These are phyloP conservation scores for Asterochloris sp. DNA, from an alignment of 139 green algal genomes.

Conservation along the genomic window DNA sequence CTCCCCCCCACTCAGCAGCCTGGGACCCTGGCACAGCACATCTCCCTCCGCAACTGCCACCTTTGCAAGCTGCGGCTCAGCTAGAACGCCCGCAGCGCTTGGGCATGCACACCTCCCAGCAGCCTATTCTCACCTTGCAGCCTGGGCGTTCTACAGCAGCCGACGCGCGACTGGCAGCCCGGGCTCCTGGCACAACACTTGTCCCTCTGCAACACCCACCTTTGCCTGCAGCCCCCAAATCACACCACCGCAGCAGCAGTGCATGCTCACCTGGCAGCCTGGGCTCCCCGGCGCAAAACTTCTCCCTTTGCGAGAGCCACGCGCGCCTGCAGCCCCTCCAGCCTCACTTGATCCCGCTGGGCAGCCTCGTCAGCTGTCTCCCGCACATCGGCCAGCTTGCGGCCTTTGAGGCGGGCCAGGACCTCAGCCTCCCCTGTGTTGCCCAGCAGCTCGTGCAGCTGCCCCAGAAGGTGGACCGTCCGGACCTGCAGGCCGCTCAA, in stretches of 20 bases:
- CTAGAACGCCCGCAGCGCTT: too few species aligned
- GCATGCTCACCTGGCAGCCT: constrained; percentile 4
- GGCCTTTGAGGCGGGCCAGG: constrained; percentile 16
- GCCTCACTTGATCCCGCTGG: constrained; percentile 1
- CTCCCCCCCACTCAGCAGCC: too few species aligned
- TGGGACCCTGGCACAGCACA: too few species aligned
- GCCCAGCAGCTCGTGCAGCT: constrained; percentile 10
- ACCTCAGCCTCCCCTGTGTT: constrained; percentile 12
- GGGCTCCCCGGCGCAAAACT: not conserved
- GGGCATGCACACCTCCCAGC: too few species aligned
- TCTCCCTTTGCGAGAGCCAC: not conserved
- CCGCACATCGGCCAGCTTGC: constrained; percentile 27
- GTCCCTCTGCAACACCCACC: too few species aligned
- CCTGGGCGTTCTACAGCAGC: too few species aligned
- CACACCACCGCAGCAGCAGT: not conserved
- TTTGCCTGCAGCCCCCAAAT: not conserved
- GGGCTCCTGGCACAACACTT: too few species aligned
- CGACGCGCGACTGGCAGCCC: too few species aligned
- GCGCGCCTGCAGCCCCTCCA: constrained; percentile 10
- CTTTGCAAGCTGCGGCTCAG: too few species aligned
- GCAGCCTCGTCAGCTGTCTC: constrained; percentile 22
- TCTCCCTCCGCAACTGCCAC: too few species aligned
- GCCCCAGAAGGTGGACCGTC: constrained; percentile 29
- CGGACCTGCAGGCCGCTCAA: constrained; percentile 22
- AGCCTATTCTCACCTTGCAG: too few species aligned